These are phyloP conservation scores for Fusarium longipes DNA, from an alignment of 2,329 filamentous ascomycete genomes.

Conservation along the genomic window DNA sequence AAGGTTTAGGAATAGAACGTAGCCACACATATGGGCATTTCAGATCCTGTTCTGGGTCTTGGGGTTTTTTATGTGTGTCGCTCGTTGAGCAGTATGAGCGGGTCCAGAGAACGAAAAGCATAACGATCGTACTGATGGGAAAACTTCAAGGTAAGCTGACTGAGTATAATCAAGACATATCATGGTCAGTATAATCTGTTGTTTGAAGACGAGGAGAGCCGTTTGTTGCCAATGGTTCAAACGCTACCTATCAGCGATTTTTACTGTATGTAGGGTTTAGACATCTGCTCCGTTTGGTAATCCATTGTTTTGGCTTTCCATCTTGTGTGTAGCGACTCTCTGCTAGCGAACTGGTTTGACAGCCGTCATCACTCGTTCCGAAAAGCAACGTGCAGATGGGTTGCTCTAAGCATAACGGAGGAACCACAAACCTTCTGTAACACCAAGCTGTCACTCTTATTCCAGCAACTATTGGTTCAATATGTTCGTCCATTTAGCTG, in stretches of 20 bases:
- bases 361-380: slow-evolving; percentile 39
- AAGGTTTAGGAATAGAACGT: slow-evolving; percentile 42
- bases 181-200: slow-evolving; percentile 23
- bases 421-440: slow-evolving; percentile 31
- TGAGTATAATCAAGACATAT: slow-evolving; percentile 22
- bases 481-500: not conserved
- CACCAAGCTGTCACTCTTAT: slow-evolving; percentile 28
- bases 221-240: slow-evolving; percentile 12
- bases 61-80: slow-evolving; percentile 22
- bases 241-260: not conserved
- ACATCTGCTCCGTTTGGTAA: slow-evolving; percentile 14
- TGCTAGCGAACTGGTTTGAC: slow-evolving; percentile 31
- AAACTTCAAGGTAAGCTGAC: not conserved
- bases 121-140: slow-evolving; percentile 15
- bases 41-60: not conserved
- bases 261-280: slow-evolving; percentile 3
- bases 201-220: not conserved
- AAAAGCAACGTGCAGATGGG: slow-evolving; percentile 34
- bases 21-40: slow-evolving; percentile 46
- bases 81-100: slow-evolving; percentile 21
- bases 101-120: slow-evolving; percentile 16
- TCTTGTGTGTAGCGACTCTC: slow-evolving; percentile 32
- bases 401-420: slow-evolving; percentile 31
- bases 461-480: slow-evolving; percentile 15
- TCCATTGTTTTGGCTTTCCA: slow-evolving; percentile 2